Base-by-base conservation (phyloP, 148 eudicot genomes). In the Suaeda aralocaspica region DNA sequence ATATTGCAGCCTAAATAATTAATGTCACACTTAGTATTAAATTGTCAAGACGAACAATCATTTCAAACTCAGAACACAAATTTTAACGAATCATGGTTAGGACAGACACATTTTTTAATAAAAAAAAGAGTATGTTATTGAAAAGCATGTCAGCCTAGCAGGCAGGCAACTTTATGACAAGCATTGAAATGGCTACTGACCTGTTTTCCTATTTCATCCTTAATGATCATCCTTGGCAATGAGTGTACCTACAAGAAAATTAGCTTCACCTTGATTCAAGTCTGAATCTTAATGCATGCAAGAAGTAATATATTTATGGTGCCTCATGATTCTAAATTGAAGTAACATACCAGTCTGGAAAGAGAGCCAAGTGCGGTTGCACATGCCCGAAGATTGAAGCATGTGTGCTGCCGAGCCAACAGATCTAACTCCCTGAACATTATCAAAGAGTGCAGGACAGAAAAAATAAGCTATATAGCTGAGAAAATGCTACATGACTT, bases 131-230 rank as follows among this genome's bases (percentile, higher is more conserved):
- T n/a, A n/a, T n/a, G n/a, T n/a, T n/a, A n/a, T n/a, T n/a, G n/a
- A n/a, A n/a, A n/a, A n/a, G n/a, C n/a, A n/a, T n/a, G n/a, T n/a
- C n/a, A n/a, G n/a, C 55, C 68, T 28, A 21, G 39, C 21, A 36
- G 59, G 6, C 31, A 67, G 21, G 55, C 55, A 65, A 75, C n/a
- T 14, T 3, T 44, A 67, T 57, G 29, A 78, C 8, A 34, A 52
- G 64, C 72, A 55, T 64, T 71, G 31, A 30, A 68, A 57, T 42
- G 33, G 42, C 12, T 64, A 83, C 87, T 76, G 66, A 94, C 99
- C 99, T 94, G 97, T 76, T 86, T 90, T 78, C 99, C 99, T 69
- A 94, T 94, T 74, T 94, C 99, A 70, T 94, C 99, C 82, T 55
- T 89, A 66, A 91, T 94, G 69, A 94, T 94, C 97, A 94, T 94